phyloP scores from a whole-genome alignment of 768 basidiomycete genomes.

The Kwoniella sp. region DNA sequence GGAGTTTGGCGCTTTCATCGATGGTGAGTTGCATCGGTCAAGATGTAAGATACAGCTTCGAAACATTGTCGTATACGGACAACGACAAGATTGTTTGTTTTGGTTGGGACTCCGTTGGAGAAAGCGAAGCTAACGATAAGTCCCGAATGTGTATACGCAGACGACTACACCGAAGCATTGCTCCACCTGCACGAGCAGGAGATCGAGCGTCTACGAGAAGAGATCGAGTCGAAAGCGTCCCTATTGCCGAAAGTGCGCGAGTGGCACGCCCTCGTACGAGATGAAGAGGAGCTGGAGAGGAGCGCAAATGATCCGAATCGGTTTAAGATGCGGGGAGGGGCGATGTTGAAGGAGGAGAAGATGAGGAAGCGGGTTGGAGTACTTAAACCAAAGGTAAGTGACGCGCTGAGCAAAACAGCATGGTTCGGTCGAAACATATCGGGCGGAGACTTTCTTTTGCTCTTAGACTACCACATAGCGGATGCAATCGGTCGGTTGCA shows the following conservation, averaged over 20 bases:
- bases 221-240: conserved; percentile 74
- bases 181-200: conserved; percentile 82
- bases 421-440: conserved; percentile 2
- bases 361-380: conserved; percentile 90
- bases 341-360: conserved; percentile 86
- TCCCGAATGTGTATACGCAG: conserved; percentile 55
- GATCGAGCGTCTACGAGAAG: conserved; percentile 76
- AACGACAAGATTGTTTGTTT: too few relatives aligned
- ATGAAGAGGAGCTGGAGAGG: conserved; percentile 79
- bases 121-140: conserved; percentile 1
- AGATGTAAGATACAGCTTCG: too few relatives aligned
- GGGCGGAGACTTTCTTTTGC: too few relatives aligned
- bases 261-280: conserved; percentile 87
- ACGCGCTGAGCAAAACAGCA: not conserved
- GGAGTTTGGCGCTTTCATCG: conserved; percentile 77
- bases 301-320: conserved; percentile 51
- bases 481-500: not conserved
- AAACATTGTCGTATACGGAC: too few relatives aligned
- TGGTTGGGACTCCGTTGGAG: too few relatives aligned
- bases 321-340: conserved; percentile 51
- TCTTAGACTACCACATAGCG: too few relatives aligned
- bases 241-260: conserved; percentile 76
- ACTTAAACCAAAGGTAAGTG: conserved; percentile 84
- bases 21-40: too few relatives aligned
- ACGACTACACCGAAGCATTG: conserved; percentile 86